A percentile compares a stretch with the other conserved stretches of the same genome.
These are phyloP conservation scores for Penicillium sp. DNA, from an alignment of 2,329 filamentous ascomycete genomes.

Conservation along the genomic window DNA sequence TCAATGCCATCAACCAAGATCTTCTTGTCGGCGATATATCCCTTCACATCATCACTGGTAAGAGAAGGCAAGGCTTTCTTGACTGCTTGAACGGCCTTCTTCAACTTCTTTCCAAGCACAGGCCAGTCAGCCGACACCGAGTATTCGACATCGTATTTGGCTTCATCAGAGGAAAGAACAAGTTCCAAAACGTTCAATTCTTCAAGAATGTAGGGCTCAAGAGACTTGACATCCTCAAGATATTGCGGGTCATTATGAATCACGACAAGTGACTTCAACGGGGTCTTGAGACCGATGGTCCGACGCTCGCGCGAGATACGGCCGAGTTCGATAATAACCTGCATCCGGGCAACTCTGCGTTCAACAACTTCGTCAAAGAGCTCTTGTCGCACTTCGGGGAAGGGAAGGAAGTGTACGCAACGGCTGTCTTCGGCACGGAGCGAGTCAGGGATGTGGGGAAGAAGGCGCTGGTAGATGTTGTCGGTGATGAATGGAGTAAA, in stretches of 20 bases:
- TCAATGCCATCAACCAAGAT: conserved; percentile 83
- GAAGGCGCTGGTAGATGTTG: conserved; percentile 82
- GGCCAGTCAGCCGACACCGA: conserved; percentile 90
- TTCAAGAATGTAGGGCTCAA: conserved; percentile 85
- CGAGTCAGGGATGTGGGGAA: conserved; percentile 74
- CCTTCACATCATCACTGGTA: conserved; percentile 75
- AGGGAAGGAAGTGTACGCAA: conserved; percentile 88
- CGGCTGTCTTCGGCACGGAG: conserved; percentile 69
- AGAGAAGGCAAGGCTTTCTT: conserved; percentile 83
- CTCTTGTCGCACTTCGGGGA: conserved; percentile 83
- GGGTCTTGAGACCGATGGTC: conserved; percentile 82
- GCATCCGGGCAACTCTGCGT: conserved; percentile 84
- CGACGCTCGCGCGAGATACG: conserved; percentile 82
- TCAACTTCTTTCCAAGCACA: conserved; percentile 90
- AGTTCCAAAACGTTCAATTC: conserved; percentile 89
- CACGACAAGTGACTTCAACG: conserved; percentile 83
- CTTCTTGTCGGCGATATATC: conserved; percentile 68
- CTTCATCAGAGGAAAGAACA: conserved; percentile 80
- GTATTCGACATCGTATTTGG: conserved; percentile 88
- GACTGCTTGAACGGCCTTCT: conserved; percentile 88
- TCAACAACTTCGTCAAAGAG: conserved; percentile 85
- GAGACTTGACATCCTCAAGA: conserved; percentile 77
- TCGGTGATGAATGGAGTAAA: conserved; percentile 96
- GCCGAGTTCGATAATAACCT: conserved; percentile 88
- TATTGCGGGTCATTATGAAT: conserved; percentile 81